A percentile compares a stretch with the other conserved stretches of the same genome.
Evolutionary conservation across 1,284 basidiomycete species (phyloP).

Genomic region (Rugiboletus extremiorientalis): DNA sequence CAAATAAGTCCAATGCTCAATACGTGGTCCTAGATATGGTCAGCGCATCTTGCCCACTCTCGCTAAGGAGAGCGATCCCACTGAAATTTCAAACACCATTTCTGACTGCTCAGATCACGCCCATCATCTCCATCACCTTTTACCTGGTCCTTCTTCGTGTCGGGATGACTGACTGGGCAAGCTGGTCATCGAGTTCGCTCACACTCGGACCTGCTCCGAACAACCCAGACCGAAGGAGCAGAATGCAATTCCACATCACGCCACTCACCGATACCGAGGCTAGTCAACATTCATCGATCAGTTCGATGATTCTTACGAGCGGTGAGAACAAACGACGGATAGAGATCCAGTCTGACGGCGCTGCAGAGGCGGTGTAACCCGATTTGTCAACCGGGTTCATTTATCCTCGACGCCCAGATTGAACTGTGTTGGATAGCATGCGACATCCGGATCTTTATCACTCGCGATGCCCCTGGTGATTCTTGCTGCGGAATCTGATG

Average conservation of each 20-base stretch:
- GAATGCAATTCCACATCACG: not conserved
- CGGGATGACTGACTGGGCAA: not conserved
- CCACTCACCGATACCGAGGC: not conserved
- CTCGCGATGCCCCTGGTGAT: too few species aligned
- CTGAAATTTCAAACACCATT: not conserved
- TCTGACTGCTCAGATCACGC: not conserved
- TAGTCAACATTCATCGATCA: not conserved
- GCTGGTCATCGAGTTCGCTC: rapidly evolving
- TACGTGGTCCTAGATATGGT: not conserved
- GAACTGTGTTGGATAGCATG: too few species aligned
- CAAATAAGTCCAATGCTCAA: not conserved
- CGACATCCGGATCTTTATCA: too few species aligned
- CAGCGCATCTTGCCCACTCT: not conserved
- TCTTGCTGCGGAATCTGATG: too few species aligned
- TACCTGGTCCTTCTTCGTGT: conserved; percentile 1
- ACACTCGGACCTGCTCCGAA: not conserved
- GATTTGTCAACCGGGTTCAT: too few species aligned
- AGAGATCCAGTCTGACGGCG: not conserved
- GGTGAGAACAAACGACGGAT: not conserved
- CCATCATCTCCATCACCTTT: conserved; percentile 4
- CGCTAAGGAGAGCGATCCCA: not conserved
- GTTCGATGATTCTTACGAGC: too few species aligned
- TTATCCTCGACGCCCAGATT: too few species aligned
- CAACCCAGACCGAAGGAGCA: not conserved
- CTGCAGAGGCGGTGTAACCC: not conserved